Conservation (phyloP, 257 asterid species). For the Solanum chmielewskii region DNA sequence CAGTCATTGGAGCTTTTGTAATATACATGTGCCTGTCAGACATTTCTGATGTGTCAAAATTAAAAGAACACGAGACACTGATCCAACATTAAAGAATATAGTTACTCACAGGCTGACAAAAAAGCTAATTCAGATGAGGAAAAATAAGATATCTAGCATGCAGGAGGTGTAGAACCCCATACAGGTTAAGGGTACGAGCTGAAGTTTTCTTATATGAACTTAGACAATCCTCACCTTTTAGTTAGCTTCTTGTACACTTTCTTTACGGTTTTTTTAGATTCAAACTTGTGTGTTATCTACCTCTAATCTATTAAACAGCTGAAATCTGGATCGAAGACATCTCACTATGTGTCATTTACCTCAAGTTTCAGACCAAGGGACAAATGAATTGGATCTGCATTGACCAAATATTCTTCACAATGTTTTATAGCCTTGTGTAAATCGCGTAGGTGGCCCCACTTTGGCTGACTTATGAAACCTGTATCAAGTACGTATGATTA, state of each 20-base stretch:
- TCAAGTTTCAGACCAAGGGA: slow-evolving; percentile 64
- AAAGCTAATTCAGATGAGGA: background rate
- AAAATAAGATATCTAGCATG: background rate
- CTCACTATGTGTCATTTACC: slow-evolving; percentile 14
- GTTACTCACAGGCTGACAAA: background rate
- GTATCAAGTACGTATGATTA: slow-evolving; percentile 9
- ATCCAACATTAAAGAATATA: background rate
- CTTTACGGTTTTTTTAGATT: background rate
- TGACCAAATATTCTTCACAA: slow-evolving; percentile 64
- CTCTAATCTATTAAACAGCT: background rate
- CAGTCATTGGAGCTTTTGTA: slow-evolving; percentile 50
- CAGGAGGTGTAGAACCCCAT: background rate
- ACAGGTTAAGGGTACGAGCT: background rate
- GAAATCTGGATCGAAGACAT: background rate
- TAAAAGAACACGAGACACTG: background rate
- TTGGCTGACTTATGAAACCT: slow-evolving; percentile 62
- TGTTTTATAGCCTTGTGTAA: slow-evolving; percentile 55
- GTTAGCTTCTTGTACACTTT: background rate
- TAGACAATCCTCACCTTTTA: background rate
- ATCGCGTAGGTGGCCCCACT: slow-evolving; percentile 77
- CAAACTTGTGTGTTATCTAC: background rate
- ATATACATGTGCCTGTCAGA: slow-evolving; percentile 61
- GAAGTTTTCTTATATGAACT: background rate
- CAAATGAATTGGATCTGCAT: slow-evolving; percentile 39
- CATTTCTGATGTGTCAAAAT: slow-evolving; percentile 1